These are phyloP conservation scores for Filosporella fistucella DNA, from an alignment of 495 filamentous ascomycete genomes.

Conservation along the genomic window DNA sequence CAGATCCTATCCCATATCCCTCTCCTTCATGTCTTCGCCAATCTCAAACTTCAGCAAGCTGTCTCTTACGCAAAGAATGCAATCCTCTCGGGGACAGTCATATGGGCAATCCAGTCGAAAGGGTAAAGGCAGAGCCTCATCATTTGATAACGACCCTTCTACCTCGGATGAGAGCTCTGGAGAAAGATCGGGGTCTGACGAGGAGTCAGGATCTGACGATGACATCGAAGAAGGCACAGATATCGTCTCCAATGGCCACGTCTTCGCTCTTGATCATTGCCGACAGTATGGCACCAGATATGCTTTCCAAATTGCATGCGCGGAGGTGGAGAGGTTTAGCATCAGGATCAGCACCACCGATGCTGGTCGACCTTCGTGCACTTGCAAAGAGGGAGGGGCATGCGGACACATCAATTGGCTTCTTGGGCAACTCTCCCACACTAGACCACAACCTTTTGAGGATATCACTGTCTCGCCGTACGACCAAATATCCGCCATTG, in stretches of 20 bases:
- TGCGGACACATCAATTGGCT: constrained; percentile 22
- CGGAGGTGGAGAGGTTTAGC: constrained; percentile 16
- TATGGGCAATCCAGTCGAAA: constrained; percentile 4
- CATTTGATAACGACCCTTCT: constrained; percentile 3
- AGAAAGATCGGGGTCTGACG: constrained; percentile 1
- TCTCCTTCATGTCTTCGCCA: constrained; percentile 22
- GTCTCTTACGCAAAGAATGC: constrained; percentile 17
- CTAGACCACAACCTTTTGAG: neutral
- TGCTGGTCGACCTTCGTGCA: constrained; percentile 7
- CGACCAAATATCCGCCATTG: constrained; percentile 14
- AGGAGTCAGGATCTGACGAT: constrained; percentile 9
- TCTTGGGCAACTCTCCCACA: constrained; percentile 11
- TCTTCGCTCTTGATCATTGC: constrained; percentile 22
- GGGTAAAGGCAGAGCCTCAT: constrained; percentile 17
- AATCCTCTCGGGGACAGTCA: constrained; percentile 11
- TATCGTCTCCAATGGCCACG: constrained; percentile 2
- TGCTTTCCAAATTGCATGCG: constrained; percentile 24
- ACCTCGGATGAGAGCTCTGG: constrained; percentile 6
- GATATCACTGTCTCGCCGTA: constrained; percentile 7
- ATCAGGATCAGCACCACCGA: constrained; percentile 15
- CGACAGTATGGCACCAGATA: constrained; percentile 13
- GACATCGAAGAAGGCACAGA: constrained; percentile 5
- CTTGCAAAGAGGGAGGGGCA: constrained; percentile 12
- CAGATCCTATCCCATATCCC: constrained; percentile 31
- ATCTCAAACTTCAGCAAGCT: constrained; percentile 24